A percentile compares a stretch with the other conserved stretches of the same genome.
Conservation (phyloP, 495 filamentous ascomycete genomes). For the Coniosporium apollinis region DNA sequence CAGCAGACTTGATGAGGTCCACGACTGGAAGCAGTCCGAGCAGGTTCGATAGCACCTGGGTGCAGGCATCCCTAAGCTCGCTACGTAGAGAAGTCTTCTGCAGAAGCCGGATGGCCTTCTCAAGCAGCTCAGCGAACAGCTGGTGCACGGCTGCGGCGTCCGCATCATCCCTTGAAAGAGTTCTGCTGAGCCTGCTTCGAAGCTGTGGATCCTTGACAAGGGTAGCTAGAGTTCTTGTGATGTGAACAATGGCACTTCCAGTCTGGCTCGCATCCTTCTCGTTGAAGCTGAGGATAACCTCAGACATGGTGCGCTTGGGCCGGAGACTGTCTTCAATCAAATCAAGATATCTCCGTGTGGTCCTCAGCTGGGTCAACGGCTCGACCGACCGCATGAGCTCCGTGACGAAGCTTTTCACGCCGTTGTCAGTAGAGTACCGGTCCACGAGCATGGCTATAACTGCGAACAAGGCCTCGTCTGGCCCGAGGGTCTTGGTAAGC, state of each 20-base stretch:
- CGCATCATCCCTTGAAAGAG: conserved; percentile 4
- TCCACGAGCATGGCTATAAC: conserved; percentile 55
- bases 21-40: conserved; percentile 63
- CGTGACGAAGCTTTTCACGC: conserved; percentile 33
- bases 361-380: conserved; percentile 40
- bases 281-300: conserved; percentile 44
- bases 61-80: conserved; percentile 40
- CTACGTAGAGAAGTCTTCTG: conserved; percentile 5
- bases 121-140: conserved; percentile 32
- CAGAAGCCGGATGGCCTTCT: conserved; percentile 27
- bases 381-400: conserved; percentile 35
- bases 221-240: conserved; percentile 42
- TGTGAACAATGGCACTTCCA: conserved; percentile 39
- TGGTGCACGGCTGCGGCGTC: conserved; percentile 6
- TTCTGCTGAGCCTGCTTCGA: conserved; percentile 8
- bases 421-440: conserved; percentile 39
- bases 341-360: conserved; percentile 37
- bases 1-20: conserved; percentile 73
- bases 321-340: conserved; percentile 56
- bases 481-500: conserved; percentile 64
- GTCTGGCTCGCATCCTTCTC: conserved; percentile 45
- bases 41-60: conserved; percentile 52
- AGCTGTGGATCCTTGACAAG: conserved; percentile 35
- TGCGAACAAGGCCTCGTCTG: conserved; percentile 63
- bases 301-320: conserved; percentile 50